Base-by-base conservation (phyloP, 345 rosid species). In the Passiflora organensis region DNA sequence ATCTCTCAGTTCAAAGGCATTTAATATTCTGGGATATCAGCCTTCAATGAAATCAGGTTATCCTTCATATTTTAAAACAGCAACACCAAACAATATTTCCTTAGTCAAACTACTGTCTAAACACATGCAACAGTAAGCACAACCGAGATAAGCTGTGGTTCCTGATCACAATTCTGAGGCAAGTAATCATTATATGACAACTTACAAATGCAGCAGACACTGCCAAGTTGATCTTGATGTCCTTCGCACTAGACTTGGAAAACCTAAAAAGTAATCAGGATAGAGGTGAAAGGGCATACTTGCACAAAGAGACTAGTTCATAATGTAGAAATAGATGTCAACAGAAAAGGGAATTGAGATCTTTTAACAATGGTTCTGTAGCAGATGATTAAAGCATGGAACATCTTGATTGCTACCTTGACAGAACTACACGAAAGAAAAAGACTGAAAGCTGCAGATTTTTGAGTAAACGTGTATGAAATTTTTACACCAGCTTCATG, bases 181-280 rank as follows among this genome's bases (percentile, higher is more conserved):
- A 45, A 23, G 15, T 15, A 37, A 47, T n/a, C 6, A 16, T 36
- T 17, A 22, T 20, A 28, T 22, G 43, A 60, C 28, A 17, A 85
- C 99, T 94, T 78, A 94, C 99, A 65, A 89, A 94, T 66, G 65
- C 89, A 67, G 76, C 88, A 69, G 96, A 72, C 73, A 89, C 86
- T 65, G 87, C 97, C 59, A 89, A 58, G 80, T 94, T 94, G 81
- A 94, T 86, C 46, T 71, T 78, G 65, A 70, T 61, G 48, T 87
- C 97, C 53, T 76, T 77, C 23, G 28, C 65, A 55, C 80, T 66
- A 21, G 95, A 87, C 80, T 72, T 86, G 55, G 87, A 58, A 82
- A 67, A 87, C 87, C 99, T 89, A 77, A 53, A 72, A 72, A 43
- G 28, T 32, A 2, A 23, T 28, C 10, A 19, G 41, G 42, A 41